Conservation (phyloP, 306 rosid species). For the Fragaria nilgerrensis region DNA sequence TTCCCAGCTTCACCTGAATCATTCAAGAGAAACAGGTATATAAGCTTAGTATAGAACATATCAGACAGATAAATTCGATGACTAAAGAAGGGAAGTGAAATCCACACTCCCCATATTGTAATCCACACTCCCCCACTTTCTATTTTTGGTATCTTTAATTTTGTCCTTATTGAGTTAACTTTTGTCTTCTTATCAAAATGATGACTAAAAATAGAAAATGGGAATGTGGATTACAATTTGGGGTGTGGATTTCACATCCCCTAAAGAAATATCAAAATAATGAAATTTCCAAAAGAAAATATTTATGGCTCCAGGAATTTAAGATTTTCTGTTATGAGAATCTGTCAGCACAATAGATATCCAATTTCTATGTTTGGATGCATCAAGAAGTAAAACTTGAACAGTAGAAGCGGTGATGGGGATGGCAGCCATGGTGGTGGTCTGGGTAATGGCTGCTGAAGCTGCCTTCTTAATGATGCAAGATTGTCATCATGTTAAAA, state of each 20-base stretch:
- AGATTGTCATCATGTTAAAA: background rate
- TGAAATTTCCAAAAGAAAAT: background rate
- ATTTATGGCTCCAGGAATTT: background rate
- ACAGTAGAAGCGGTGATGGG: background rate
- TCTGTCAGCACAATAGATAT: background rate
- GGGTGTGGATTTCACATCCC: too few species aligned
- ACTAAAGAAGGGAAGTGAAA: background rate
- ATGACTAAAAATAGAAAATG: too few species aligned
- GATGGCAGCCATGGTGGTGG: background rate
- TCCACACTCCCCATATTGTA: too few species aligned
- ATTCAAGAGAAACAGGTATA: slow-evolving; percentile 9
- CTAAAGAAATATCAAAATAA: background rate
- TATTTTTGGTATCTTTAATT: too few species aligned
- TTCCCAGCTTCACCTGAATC: slow-evolving; percentile 80
- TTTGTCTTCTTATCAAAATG: too few species aligned
- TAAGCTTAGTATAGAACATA: background rate
- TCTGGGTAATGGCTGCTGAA: background rate
- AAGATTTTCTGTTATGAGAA: background rate
- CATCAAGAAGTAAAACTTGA: background rate
- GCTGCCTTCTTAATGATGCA: background rate
- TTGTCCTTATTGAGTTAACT: too few species aligned
- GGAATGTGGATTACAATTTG: too few species aligned
- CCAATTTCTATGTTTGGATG: background rate
- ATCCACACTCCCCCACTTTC: too few species aligned
- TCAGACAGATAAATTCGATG: background rate